phyloP scores from a whole-genome alignment of 176 grass and related monocot species.

The Musa itinerans region DNA sequence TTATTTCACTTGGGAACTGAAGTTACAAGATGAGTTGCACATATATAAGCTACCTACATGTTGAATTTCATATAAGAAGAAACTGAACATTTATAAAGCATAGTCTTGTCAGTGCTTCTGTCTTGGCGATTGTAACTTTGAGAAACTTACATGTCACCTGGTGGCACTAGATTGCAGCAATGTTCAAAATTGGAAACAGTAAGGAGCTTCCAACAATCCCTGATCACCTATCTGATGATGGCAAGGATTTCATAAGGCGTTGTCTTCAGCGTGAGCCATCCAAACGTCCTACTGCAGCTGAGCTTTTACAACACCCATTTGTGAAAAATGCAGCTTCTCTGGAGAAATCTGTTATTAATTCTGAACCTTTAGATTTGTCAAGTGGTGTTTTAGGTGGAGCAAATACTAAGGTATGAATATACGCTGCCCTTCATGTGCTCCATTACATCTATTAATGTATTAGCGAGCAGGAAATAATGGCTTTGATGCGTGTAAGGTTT shows the following conservation, averaged over 20 bases:
- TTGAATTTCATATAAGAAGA: neutral
- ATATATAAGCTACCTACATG: neutral
- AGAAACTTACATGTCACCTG: constrained; percentile 6
- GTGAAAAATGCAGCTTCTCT: constrained; percentile 57
- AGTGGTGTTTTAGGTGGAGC: constrained; percentile 34
- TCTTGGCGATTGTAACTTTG: constrained; percentile 11
- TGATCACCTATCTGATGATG: constrained; percentile 77
- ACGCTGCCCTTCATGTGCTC: neutral
- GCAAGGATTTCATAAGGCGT: constrained; percentile 70
- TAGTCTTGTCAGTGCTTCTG: neutral
- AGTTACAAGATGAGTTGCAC: neutral
- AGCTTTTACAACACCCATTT: constrained; percentile 92
- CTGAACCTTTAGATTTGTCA: constrained; percentile 46
- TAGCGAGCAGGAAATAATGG: neutral
- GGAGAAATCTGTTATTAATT: constrained; percentile 40
- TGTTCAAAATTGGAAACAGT: constrained; percentile 98
- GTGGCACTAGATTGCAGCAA: constrained; percentile 65
- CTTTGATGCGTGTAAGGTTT: neutral
- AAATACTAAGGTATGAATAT: constrained; percentile 44
- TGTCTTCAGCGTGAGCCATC: constrained; percentile 80
- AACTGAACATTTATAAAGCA: neutral
- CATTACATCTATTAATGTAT: neutral
- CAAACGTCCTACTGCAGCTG: constrained; percentile 61
- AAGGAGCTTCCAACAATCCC: constrained; percentile 94
- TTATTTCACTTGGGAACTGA: neutral